Percentiles rank a stretch among this genome's conserved stretches.
phyloP scores from a whole-genome alignment of 208 protist species.

The Tetramitus jugosus region DNA sequence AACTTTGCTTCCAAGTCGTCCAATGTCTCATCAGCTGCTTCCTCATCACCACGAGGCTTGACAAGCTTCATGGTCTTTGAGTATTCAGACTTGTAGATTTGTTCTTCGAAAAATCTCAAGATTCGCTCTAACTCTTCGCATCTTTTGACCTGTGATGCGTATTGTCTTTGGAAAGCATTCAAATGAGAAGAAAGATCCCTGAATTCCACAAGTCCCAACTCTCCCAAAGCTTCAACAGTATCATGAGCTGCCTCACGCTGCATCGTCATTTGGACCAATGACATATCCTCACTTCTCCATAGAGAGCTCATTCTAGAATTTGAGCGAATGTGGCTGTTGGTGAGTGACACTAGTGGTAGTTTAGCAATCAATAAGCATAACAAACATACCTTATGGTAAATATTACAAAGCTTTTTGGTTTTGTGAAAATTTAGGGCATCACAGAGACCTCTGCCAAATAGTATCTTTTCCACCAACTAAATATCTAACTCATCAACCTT shows the following conservation, averaged over 20 bases:
- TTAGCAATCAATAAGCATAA: no score
- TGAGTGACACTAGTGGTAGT: no score
- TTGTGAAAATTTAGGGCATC: no score
- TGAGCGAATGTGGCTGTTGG: no score
- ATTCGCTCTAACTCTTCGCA: slow-evolving; percentile 94
- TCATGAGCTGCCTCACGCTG: slow-evolving; percentile 91
- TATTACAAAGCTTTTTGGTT: no score
- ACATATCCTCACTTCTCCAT: slow-evolving; percentile 94
- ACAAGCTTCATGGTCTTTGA: background rate
- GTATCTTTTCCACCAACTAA: no score
- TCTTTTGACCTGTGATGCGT: slow-evolving; percentile 86
- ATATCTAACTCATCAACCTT: no score
- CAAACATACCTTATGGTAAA: no score
- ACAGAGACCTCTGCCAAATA: no score
- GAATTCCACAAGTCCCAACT: slow-evolving; percentile 88
- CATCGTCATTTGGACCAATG: slow-evolving; percentile 87
- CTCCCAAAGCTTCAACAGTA: slow-evolving; percentile 87
- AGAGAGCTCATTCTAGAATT: slow-evolving; percentile 41
- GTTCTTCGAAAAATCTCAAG: slow-evolving; percentile 79
- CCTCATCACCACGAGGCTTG: no score
- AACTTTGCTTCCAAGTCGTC: background rate
- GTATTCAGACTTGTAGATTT: slow-evolving; percentile 50
- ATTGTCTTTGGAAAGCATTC: slow-evolving; percentile 90
- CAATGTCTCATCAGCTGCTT: slow-evolving; percentile 7
- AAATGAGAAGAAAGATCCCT: slow-evolving; percentile 76